These are phyloP conservation scores for Chlamydomonas sp. DNA, from an alignment of 139 green algal species.

Conservation along the genomic window DNA sequence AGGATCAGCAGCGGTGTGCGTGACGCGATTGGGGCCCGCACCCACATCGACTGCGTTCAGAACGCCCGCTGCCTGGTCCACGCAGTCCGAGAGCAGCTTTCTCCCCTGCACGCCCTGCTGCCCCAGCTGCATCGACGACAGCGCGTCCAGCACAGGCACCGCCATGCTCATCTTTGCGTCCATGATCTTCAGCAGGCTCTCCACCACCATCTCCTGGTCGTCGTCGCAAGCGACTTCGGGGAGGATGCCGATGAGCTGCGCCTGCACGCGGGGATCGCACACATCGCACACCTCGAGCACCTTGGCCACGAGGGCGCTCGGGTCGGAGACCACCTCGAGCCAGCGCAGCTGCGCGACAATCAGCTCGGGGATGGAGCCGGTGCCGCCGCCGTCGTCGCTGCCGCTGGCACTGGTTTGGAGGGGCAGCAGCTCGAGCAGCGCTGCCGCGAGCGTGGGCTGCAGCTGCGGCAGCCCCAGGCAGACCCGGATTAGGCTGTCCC, in stretches of 20 bases:
- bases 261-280: not conserved
- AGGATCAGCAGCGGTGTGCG: too few species aligned
- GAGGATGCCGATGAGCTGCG: conserved; percentile 2
- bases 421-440: conserved; percentile 5
- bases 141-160: not conserved
- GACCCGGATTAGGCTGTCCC: conserved; percentile 7
- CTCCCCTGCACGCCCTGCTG: not conserved
- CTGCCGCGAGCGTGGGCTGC: not conserved
- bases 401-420: not conserved
- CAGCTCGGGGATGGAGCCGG: conserved; percentile 2
- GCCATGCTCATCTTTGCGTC: not conserved
- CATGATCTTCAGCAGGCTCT: not conserved
- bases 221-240: conserved; percentile 3
- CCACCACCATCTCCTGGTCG: conserved; percentile 4
- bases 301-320: not conserved
- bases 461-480: not conserved
- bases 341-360: conserved; percentile 7
- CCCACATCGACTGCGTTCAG: too few species aligned
- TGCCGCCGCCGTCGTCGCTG: not conserved
- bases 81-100: not conserved
- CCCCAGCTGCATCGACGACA: not conserved
- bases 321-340: conserved; percentile 6
- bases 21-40: too few species aligned
- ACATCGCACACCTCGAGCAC: conserved; percentile 1
- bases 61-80: too few species aligned